Evolutionary conservation across 129 eudicot genomes (phyloP), one percentile per base, ranked within the genome.

Genomic region (Daucus carota): DNA sequence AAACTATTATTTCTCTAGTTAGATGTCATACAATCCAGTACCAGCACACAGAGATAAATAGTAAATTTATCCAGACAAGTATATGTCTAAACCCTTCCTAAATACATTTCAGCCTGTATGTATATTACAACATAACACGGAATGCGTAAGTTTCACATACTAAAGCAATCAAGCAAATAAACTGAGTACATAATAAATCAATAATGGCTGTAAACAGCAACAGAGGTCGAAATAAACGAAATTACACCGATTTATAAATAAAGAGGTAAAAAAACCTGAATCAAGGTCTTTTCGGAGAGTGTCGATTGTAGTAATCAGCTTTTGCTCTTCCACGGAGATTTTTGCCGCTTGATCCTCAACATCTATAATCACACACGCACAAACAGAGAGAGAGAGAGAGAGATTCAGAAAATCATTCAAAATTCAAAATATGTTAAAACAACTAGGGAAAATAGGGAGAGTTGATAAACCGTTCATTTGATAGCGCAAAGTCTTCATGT

Each of bases 261-360:
- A 60, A 73, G 71, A 75, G 15, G 67, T 8, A 44, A 29, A 59
- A 40, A 24, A 71, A 90, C 98, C 98, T 85, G 72, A 75, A 44
- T 83, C 82, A 20, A 90, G 88, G 79, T 93, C 98, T 44, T 82
- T 84, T 48, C 73, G 86, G 32, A 93, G 90, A 78, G 80, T 88
- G 46, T 93, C 84, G 72, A 85, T 76, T 2, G 92, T 90, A 70
- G 97, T 88, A 81, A 79, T 73, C 40, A 78, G 94, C 91, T 80
- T 88, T 67, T 93, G 97, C 85, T 90, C 98, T 70, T 93, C 95
- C 24, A 83, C 88, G 1, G 97, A 85, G 50, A 79, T 81, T 74
- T 90, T 88, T 9, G 91, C 92, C 42, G 92, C 96, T 78, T 93
- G 91, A 81, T 93, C 98, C 81, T 92, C 97, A 82, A 85, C 96